Base-by-base conservation (phyloP, 106 monocot genomes). In the Vanilla planifolia region DNA sequence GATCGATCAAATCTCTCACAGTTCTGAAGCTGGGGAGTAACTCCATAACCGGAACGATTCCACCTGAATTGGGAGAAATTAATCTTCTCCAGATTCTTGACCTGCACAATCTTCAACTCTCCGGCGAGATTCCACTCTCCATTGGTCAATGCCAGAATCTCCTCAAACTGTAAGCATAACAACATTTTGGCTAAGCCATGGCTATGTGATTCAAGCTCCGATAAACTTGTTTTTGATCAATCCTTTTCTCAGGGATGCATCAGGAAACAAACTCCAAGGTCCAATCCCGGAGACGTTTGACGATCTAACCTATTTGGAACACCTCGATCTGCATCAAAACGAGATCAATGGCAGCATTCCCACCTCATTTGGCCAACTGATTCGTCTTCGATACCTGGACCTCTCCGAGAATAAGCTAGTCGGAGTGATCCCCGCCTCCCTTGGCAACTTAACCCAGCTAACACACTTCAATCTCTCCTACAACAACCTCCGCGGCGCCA, bases 391-490 rank as follows among this genome's bases (percentile, higher is more conserved):
- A 60, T 70, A 46, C 30, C 77, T 99, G 0, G 82, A 92, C 55
- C 73, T 99, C 15, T 92, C 92, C 0, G 64, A 81, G 67, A 91
- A 98, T 65, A 72, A 33, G 11, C 77, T 98, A 14, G 43, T 74
- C 44, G 96, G 91, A 29, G 22, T 32, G 16, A 88, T 98, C 56
- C 88, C 91, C 3, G 3, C 35, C 9, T 67, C 74, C 2, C 72
- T 98, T 1, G 79, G 66, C 23, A 75, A 77, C 42, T 65, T 98
- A 7, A 65, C 67, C 26, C 57, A 30, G 19, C 53, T 98, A 37
- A 65, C 74, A 34, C 64, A 71, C 60, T 85, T 98, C 69, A 92
- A 98, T 63, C 70, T 98, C 60, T 91, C 96, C 8, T 81, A 69
- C 72, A 98, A 98, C 36, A 65, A 79, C 13, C 91, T 98, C 68